These are phyloP conservation scores for Prunus mongolica DNA, from an alignment of 306 rosid genomes.

Conservation along the genomic window DNA sequence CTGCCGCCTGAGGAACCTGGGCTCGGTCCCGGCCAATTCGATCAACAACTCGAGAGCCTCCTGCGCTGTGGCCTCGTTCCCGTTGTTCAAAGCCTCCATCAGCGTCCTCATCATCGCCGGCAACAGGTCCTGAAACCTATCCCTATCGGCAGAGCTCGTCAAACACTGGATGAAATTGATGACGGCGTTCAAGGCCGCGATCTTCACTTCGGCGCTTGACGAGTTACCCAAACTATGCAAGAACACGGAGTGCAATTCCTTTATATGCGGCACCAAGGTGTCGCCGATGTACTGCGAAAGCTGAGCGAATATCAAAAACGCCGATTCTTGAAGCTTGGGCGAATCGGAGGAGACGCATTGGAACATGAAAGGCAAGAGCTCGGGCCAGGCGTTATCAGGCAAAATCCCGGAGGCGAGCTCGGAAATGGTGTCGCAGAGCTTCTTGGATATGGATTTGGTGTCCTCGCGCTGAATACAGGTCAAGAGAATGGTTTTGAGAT, in stretches of 20 bases:
- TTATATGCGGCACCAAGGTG: constrained; percentile 65
- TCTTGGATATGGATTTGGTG: constrained; percentile 69
- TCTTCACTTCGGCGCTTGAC: constrained; percentile 62
- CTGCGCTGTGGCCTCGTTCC: constrained; percentile 91
- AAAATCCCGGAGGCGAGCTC: constrained; percentile 92
- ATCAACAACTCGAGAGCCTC: constrained; percentile 88
- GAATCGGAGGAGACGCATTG: constrained; percentile 84
- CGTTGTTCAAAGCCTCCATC: constrained; percentile 77
- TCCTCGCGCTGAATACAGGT: constrained; percentile 71
- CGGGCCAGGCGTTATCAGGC: constrained; percentile 90
- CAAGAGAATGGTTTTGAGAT: constrained; percentile 73
- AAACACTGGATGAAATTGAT: constrained; percentile 91
- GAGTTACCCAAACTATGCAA: constrained; percentile 61
- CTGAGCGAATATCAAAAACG: constrained; percentile 86
- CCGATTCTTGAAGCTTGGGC: constrained; percentile 75
- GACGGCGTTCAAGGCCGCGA: constrained; percentile 86
- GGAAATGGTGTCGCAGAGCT: constrained; percentile 83
- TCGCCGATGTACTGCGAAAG: constrained; percentile 92
- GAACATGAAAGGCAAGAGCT: constrained; percentile 82
- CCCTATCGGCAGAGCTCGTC: constrained; percentile 68
- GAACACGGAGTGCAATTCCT: constrained; percentile 73
- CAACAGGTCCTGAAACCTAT: constrained; percentile 85
- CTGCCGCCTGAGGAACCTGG: constrained; percentile 82
- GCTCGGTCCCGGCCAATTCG: constrained; percentile 88
- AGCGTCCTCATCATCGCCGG: constrained; percentile 91